Base-by-base conservation (phyloP, 495 filamentous ascomycete genomes). In the Amorphotheca resinae region DNA sequence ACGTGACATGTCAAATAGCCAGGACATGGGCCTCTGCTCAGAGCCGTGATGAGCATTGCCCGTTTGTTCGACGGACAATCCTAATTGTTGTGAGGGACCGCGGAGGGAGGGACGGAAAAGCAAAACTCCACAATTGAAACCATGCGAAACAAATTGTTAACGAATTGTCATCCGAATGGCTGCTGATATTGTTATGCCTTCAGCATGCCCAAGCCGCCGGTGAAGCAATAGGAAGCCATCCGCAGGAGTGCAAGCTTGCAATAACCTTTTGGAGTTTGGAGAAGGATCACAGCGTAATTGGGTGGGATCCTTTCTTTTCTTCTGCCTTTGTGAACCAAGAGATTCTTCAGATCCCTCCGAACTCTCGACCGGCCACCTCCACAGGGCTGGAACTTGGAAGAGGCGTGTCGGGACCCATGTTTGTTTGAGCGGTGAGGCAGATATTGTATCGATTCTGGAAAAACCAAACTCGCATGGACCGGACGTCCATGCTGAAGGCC, bases 371-470 rank as follows among this genome's bases (percentile, higher is more conserved):
- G n/a, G 26, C 23, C 15, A 36, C 31, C 15, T 51, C 38, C 11
- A 31, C 49, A 41, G 44, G 49, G 49, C 44, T 47, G 40, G 49
- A 30, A 48, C 25, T 17, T 22, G 38, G 22, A n/a, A n/a, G 21
- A 16, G 33, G 22, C 48, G 52, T 54, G 48, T 48, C 52, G 43
- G 38, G 42, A 45, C 45, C 52, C 52, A 34, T 50, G 45, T 9
- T 45, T 40, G 48, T 54, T 54, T 51, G 52, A 51, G 52, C 48
- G 52, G 52, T 54, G 52, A 54, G 41, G 42, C 46, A 53, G 9
- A 35, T 17, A 20, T 33, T 33, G 26, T 23, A 16, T 42, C 22
- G 11, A 16, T 43, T 28, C 44, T 44, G 44, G 49, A 46, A n/a
- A 21, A 47, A 37, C 26, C 37, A 33, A 25, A 38, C 26, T 21